Percentiles rank a stretch among this genome's conserved stretches.
Evolutionary conservation across 2,329 filamentous ascomycete genomes (phyloP).

Genomic region (Alternaria hordeiaustralica): DNA sequence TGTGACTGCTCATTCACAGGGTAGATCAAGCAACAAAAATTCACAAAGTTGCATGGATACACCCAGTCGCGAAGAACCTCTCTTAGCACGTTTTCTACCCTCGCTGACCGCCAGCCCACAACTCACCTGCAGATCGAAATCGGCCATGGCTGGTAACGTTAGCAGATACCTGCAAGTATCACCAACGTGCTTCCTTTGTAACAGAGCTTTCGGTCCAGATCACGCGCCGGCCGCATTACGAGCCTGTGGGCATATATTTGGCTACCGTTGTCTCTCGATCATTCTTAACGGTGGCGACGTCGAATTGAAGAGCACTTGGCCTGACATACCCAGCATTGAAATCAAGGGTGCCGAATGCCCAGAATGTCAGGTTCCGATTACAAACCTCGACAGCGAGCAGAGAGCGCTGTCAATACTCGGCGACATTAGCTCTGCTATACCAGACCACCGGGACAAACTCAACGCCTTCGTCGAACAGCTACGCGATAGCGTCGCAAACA

Average conservation of each 20-base stretch:
- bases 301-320: constrained; percentile 1
- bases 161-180: constrained; percentile 1
- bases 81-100: background rate
- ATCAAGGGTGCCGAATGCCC: background rate
- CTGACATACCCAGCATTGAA: background rate
- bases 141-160: background rate
- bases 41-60: background rate
- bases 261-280: constrained; percentile 2
- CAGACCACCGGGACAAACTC: background rate
- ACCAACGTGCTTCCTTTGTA: background rate
- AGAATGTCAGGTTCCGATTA: constrained; percentile 1
- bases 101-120: background rate
- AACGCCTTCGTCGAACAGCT: constrained; percentile 3
- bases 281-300: constrained; percentile 3
- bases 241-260: constrained; percentile 2
- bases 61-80: background rate
- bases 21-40: background rate
- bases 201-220: background rate
- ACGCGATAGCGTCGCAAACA: constrained; percentile 1
- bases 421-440: background rate
- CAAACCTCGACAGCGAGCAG: constrained; percentile 4
- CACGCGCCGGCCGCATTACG: background rate
- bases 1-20: background rate
- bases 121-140: background rate
- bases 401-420: background rate